phyloP scores from a whole-genome alignment of 306 rosid species.

The Cyamopsis tetragonoloba region DNA sequence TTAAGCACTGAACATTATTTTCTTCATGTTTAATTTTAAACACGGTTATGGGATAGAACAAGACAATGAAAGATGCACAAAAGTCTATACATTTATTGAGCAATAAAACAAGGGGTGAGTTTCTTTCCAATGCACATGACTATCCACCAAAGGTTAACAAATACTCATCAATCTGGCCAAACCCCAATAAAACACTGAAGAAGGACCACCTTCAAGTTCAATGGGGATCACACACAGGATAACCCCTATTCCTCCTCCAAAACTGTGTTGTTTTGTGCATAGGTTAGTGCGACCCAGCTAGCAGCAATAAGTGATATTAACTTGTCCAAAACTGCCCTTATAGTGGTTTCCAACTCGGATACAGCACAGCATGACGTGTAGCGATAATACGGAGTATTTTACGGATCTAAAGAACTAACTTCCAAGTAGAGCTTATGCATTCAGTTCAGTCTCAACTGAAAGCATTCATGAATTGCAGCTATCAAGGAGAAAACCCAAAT shows the following conservation, averaged over 20 bases:
- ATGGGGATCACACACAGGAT: too few species aligned
- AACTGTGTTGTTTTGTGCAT: too few species aligned
- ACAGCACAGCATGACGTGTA: background rate
- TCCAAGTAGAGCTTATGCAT: background rate
- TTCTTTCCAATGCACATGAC: background rate
- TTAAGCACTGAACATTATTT: too few species aligned
- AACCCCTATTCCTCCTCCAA: background rate
- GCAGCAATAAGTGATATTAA: too few species aligned
- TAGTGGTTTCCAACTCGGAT: too few species aligned
- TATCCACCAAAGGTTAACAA: background rate
- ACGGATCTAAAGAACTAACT: background rate
- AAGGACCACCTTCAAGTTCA: background rate
- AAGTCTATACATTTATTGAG: too few species aligned
- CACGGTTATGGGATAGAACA: too few species aligned
- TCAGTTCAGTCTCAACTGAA: background rate
- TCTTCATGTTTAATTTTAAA: too few species aligned
- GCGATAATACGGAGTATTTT: background rate
- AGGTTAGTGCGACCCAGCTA: too few species aligned
- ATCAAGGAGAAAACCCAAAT: background rate
- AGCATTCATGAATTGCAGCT: background rate
- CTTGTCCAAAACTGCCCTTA: too few species aligned
- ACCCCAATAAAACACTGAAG: background rate
- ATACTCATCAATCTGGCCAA: background rate
- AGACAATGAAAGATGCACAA: too few species aligned
- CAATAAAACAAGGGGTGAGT: too few species aligned